phyloP scores from a whole-genome alignment of 176 grass and related monocot genomes.

The Pharus latifolius region DNA sequence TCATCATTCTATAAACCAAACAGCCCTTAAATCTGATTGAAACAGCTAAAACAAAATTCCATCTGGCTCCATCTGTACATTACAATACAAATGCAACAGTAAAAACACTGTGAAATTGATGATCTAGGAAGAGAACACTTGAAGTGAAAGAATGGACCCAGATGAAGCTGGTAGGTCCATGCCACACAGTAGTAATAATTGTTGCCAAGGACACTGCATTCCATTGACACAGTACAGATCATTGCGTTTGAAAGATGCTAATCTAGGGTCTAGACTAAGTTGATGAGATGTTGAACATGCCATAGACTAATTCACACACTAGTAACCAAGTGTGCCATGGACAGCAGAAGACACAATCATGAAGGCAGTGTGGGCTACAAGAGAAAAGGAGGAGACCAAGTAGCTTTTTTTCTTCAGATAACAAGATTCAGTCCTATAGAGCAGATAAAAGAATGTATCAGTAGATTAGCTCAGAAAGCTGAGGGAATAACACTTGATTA shows the following conservation, averaged over 20 bases:
- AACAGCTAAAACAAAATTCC: not conserved
- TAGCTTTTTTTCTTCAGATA: not conserved
- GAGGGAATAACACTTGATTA: slow-evolving; percentile 29
- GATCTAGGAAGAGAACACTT: too few relatives aligned
- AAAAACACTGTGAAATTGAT: too few relatives aligned
- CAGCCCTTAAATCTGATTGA: not conserved
- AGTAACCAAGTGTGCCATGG: not conserved
- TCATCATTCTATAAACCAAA: not conserved
- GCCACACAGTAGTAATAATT: not conserved
- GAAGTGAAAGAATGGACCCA: not conserved
- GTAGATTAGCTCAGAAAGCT: slow-evolving; percentile 23
- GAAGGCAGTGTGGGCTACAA: not conserved
- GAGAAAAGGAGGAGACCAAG: not conserved
- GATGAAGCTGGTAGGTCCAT: not conserved
- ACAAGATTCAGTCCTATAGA: not conserved
- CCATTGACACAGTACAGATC: not conserved
- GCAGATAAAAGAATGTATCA: not conserved
- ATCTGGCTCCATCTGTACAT: not conserved
- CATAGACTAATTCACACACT: slow-evolving; percentile 7
- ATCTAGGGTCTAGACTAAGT: slow-evolving; percentile 2
- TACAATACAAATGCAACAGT: not conserved
- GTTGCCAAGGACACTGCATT: not conserved
- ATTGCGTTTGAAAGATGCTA: slow-evolving; percentile 15
- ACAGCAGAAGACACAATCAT: slow-evolving; percentile 20
- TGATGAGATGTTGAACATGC: slow-evolving; percentile 6